These are phyloP conservation scores for Polygonum aviculare DNA, from an alignment of 148 eudicot species.

Conservation along the genomic window DNA sequence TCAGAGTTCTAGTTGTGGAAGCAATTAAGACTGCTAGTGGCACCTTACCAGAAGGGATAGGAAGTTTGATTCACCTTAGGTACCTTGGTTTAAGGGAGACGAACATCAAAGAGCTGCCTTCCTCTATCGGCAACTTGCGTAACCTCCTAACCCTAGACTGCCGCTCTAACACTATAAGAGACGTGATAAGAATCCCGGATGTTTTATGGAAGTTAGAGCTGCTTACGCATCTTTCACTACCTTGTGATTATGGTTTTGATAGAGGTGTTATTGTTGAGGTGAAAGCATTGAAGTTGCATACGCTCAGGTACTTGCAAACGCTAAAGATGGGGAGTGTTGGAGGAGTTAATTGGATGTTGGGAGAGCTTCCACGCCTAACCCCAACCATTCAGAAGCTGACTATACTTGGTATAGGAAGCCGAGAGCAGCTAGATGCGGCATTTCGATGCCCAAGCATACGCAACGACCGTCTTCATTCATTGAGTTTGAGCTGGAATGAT, in stretches of 20 bases:
- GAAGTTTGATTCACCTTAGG: neutral
- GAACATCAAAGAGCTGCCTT: neutral
- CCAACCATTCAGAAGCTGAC: constrained; percentile 11
- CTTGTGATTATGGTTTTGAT: neutral
- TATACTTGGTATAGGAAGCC: constrained; percentile 17
- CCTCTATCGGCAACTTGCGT: neutral
- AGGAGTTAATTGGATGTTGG: constrained; percentile 25
- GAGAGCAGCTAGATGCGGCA: constrained; percentile 15
- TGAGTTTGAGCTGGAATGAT: constrained; percentile 19
- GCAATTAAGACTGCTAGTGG: neutral
- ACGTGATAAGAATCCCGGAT: neutral
- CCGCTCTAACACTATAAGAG: too few species aligned
- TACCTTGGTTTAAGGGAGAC: neutral
- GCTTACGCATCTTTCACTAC: neutral
- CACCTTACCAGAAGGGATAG: constrained; percentile 9
- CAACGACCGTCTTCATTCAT: neutral
- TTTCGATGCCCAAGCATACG: constrained; percentile 14
- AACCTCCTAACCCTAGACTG: neutral
- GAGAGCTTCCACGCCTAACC: constrained; percentile 11
- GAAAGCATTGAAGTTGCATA: constrained; percentile 6
- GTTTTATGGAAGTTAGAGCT: neutral
- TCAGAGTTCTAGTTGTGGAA: constrained; percentile 27
- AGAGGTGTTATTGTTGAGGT: neutral
- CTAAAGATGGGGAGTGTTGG: constrained; percentile 12
- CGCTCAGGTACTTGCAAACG: constrained; percentile 10